Evolutionary conservation across 257 asterid species (phyloP), one percentile per base, ranked within the genome.

Genomic region (Perilla frutescens): DNA sequence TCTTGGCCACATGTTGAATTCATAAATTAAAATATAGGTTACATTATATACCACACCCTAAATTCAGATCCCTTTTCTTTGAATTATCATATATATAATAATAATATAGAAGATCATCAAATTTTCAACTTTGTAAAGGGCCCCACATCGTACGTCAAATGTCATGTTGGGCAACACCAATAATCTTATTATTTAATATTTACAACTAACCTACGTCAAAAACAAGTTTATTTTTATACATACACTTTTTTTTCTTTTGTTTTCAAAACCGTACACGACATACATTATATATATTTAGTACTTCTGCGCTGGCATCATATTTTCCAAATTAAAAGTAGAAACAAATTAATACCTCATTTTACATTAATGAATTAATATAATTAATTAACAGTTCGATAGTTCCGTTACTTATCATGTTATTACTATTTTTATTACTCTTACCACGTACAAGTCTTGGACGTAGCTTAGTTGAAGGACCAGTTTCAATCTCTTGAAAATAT

Each of bases 81-180:
- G 8, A 43, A 67, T 49, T 50, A 36, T 5, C n/a, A n/a, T 58
- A 7, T 9, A 44, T 6, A 1, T 55, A 13, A 34, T 34, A 34
- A 2, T 2, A 4, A 34, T 34, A 11, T 5, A 9, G 10, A 40
- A 1, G n/a, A 0, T 8, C 39, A 66, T 40, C 15, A 58, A 32
- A 14, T 60, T 67, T 40, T 7, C 56, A 50, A 67, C 56, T 44
- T 61, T 41, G 39, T 54, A 53, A 44, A n/a, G 8, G 54, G 45
- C 48, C 57, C 73, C 73, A 71, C 56, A 48, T 36, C 8, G 1
- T 50, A 70, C 77, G 82, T 77, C 85, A 81, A 62, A 69, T 56
- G 40, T 15, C 85, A 77, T 51, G 85, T 53, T 14, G 39, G 36
- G 36, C 15, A 31, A 60, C 53, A 39, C 20, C 11, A 32, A 15